phyloP scores from a whole-genome alignment of 2,329 filamentous ascomycete genomes.

The Colletotrichum musae region DNA sequence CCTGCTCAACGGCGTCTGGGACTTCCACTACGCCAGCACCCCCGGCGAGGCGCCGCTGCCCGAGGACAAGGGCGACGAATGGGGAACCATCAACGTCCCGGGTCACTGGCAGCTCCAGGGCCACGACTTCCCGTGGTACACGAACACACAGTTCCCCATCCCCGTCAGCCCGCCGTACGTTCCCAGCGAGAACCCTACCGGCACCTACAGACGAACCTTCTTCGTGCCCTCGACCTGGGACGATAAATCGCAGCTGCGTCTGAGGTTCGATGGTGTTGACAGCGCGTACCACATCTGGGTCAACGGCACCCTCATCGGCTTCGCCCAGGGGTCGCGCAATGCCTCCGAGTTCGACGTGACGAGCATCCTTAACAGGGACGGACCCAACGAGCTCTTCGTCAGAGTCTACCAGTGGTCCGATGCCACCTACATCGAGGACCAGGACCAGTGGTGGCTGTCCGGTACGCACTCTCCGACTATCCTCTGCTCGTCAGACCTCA shows the following conservation, averaged over 20 bases:
- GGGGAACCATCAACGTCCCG: slow-evolving; percentile 71
- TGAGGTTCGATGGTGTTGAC: slow-evolving; percentile 81
- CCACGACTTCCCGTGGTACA: slow-evolving; percentile 77
- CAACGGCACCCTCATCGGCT: slow-evolving; percentile 75
- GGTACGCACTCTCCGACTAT: slow-evolving; percentile 53
- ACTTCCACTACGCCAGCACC: slow-evolving; percentile 65
- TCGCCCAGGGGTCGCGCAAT: slow-evolving; percentile 78
- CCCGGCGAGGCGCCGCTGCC: slow-evolving; percentile 62
- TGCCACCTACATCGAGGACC: slow-evolving; percentile 78
- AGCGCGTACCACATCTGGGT: slow-evolving; percentile 80
- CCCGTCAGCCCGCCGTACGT: slow-evolving; percentile 75
- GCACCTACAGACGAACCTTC: slow-evolving; percentile 72
- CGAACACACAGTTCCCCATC: slow-evolving; percentile 77
- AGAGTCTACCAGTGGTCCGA: slow-evolving; percentile 81
- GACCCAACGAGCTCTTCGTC: slow-evolving; percentile 70
- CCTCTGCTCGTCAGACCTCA: no score
- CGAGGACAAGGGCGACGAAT: slow-evolving; percentile 51
- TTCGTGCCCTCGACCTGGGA: slow-evolving; percentile 64
- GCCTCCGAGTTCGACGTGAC: slow-evolving; percentile 79
- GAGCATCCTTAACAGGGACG: slow-evolving; percentile 54
- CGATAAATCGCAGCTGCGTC: slow-evolving; percentile 64
- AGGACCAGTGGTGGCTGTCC: slow-evolving; percentile 79
- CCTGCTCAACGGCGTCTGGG: slow-evolving; percentile 70
- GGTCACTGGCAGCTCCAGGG: slow-evolving; percentile 81
- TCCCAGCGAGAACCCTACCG: slow-evolving; percentile 75